These are phyloP conservation scores for Phanerochaete sordida DNA, from an alignment of 768 basidiomycete species.

Conservation along the genomic window DNA sequence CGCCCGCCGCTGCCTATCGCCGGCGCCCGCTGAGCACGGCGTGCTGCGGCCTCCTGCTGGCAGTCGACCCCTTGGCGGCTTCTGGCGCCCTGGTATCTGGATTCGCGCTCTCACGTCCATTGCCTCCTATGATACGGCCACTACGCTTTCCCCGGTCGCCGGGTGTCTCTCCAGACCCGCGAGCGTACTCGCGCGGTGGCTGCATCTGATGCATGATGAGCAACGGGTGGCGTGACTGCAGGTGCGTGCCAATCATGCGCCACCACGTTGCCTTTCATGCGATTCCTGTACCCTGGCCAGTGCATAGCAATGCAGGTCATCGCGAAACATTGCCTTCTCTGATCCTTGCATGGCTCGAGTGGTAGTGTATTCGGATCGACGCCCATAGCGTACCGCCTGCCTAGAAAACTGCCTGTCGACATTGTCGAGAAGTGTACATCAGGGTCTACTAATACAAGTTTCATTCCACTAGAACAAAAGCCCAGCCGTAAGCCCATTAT, in stretches of 20 bases:
- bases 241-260: not conserved
- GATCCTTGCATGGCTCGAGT: no score
- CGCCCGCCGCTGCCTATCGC: not conserved
- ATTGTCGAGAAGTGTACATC: not conserved
- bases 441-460: not conserved
- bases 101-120: not conserved
- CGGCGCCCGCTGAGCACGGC: not conserved
- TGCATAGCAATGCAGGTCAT: no score
- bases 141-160: no score
- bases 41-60: not conserved
- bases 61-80: not conserved
- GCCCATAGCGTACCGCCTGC: no score
- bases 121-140: not conserved
- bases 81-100: not conserved
- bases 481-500: not conserved
- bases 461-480: not conserved
- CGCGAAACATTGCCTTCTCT: not conserved
- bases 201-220: not conserved
- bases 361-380: no score
- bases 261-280: not conserved
- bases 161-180: no score
- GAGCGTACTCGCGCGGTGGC: not conserved
- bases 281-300: not conserved
- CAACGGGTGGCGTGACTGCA: not conserved
- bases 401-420: not conserved